Evolutionary conservation across 2,329 filamentous ascomycete genomes (phyloP).

Genomic region (Beauveria rudraprayagi): DNA sequence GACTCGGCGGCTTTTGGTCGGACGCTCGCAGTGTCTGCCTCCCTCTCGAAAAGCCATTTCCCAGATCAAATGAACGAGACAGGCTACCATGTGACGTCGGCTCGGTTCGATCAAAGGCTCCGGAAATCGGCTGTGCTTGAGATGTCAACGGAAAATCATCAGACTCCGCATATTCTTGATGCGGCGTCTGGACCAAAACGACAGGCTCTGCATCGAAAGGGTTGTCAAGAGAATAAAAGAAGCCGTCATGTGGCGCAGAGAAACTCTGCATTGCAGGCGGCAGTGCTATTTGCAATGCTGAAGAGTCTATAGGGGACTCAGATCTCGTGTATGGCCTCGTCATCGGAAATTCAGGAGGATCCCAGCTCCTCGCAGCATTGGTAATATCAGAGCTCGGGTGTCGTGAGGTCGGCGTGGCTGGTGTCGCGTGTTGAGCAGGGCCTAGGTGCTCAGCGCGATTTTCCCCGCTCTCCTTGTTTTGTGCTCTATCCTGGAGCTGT

Average conservation of each 20-base stretch:
- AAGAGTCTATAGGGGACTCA: constrained; percentile 44
- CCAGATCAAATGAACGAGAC: constrained; percentile 47
- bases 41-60: constrained; percentile 44
- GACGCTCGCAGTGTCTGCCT: constrained; percentile 47
- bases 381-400: not conserved
- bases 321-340: constrained; percentile 23
- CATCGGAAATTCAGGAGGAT: constrained; percentile 20
- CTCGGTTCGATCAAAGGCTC: constrained; percentile 35
- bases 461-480: not conserved
- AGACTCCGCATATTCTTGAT: constrained; percentile 41
- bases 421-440: not conserved
- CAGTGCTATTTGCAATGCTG: constrained; percentile 46
- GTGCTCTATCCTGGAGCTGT: constrained; percentile 51
- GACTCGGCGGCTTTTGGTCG: constrained; percentile 50
- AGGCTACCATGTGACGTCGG: constrained; percentile 45
- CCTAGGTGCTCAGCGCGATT: not conserved
- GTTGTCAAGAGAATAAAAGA: constrained; percentile 21
- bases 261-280: constrained; percentile 40
- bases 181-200: constrained; percentile 26
- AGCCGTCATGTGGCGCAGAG: constrained; percentile 17
- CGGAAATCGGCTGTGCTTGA: constrained; percentile 47
- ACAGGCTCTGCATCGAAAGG: constrained; percentile 24
- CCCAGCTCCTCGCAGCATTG: not conserved
- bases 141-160: constrained; percentile 51
- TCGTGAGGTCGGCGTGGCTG: not conserved